phyloP scores from a whole-genome alignment of 2,329 filamentous ascomycete genomes.

The Epichloe hybrida region DNA sequence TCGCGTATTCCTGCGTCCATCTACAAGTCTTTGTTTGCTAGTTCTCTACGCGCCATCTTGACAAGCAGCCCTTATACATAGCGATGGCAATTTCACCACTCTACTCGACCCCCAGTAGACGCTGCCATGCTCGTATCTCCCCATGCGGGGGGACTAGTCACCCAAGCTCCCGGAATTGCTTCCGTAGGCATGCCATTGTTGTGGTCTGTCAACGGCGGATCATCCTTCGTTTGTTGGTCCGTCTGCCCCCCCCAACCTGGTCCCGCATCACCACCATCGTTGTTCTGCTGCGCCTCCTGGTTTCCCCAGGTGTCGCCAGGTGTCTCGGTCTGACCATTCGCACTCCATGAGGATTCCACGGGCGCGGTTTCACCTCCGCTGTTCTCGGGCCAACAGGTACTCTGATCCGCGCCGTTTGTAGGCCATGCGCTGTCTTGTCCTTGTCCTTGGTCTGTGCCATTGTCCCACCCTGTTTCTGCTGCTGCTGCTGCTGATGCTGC shows the following conservation, averaged over 20 bases:
- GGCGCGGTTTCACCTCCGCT: background rate
- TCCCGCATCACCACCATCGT: background rate
- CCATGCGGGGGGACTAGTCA: conserved; percentile 13
- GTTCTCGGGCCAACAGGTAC: background rate
- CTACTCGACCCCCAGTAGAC: conserved; percentile 16
- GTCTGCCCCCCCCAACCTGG: background rate
- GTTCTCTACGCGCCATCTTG: too few species aligned
- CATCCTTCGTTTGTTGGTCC: background rate
- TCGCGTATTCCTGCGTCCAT: too few species aligned
- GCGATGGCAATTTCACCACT: background rate
- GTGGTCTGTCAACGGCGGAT: background rate
- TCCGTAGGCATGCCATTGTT: conserved; percentile 18
- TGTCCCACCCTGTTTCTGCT: background rate
- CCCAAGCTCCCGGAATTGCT: conserved; percentile 19
- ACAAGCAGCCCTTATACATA: too few species aligned
- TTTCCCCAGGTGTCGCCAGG: background rate
- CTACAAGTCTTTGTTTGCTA: too few species aligned
- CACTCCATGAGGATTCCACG: background rate
- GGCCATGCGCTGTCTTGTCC: background rate
- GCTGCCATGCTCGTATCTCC: conserved; percentile 18
- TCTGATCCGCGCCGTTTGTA: background rate
- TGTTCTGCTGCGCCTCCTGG: conserved; percentile 3
- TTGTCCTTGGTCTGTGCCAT: background rate
- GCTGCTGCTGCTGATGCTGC: background rate
- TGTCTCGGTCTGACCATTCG: background rate